Evolutionary conservation across 495 filamentous ascomycete species (phyloP).

Genomic region (Daldinia loculata): DNA sequence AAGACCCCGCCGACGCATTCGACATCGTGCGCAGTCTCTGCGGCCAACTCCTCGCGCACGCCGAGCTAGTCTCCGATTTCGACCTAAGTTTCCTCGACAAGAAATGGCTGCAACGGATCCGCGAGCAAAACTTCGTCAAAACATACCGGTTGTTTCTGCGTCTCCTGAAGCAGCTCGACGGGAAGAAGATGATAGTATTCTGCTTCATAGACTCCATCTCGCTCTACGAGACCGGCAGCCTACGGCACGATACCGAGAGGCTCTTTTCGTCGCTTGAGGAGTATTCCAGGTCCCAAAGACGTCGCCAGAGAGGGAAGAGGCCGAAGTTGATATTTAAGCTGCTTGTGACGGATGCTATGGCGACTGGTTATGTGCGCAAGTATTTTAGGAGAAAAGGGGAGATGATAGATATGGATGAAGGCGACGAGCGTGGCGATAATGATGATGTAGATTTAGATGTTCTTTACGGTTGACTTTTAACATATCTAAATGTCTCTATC

Average conservation of each 20-base stretch:
- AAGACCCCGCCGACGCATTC: not conserved
- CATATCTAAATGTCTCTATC: not conserved
- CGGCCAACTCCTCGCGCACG: not conserved
- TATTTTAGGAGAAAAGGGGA: not conserved
- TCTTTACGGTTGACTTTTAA: not conserved
- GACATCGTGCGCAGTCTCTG: not conserved
- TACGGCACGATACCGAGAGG: not conserved
- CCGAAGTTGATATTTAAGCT: not conserved
- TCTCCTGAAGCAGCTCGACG: not conserved
- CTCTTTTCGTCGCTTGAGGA: not conserved
- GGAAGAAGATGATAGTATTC: not conserved
- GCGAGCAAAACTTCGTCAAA: not conserved
- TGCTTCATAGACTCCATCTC: not conserved
- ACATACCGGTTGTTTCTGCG: not conserved
- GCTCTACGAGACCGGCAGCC: not conserved
- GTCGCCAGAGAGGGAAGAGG: not conserved
- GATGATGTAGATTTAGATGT: not conserved
- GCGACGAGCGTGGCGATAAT: not conserved
- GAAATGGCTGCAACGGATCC: not conserved
- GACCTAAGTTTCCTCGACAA: not conserved
- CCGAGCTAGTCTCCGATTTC: not conserved
- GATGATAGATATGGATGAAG: not conserved
- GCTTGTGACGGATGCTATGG: not conserved
- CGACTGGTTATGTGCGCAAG: not conserved
- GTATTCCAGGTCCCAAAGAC: not conserved